Evolutionary conservation across 106 monocot species (phyloP).

Genomic region (Platanthera zijinensis): DNA sequence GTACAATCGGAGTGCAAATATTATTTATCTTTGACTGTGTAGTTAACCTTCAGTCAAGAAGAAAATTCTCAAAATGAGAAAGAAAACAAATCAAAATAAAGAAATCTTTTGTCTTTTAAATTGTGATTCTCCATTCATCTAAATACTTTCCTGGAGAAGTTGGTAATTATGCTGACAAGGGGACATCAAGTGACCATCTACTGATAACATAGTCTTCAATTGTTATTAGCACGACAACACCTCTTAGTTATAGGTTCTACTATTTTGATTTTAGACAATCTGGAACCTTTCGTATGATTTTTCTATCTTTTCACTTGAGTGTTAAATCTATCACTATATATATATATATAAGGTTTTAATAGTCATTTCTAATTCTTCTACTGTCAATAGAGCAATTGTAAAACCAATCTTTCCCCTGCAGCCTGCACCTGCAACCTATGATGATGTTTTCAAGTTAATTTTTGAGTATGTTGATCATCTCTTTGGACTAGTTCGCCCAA

Average conservation of each 20-base stretch:
- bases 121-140: background rate
- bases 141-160: background rate
- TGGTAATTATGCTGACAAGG: background rate
- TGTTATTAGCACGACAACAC: background rate
- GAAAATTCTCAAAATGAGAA: background rate
- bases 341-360: background rate
- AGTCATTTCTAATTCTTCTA: background rate
- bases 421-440: slow-evolving; percentile 73
- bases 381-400: background rate
- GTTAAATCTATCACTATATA: background rate
- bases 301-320: background rate
- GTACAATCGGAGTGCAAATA: background rate
- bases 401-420: slow-evolving; percentile 25
- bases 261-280: background rate
- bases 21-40: background rate
- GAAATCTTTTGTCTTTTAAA: background rate
- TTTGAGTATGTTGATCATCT: slow-evolving; percentile 89
- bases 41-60: background rate
- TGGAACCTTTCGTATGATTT: background rate
- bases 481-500: slow-evolving; percentile 74
- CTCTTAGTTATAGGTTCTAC: background rate
- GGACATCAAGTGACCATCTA: background rate
- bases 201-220: background rate
- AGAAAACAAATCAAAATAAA: background rate
- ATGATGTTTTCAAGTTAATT: slow-evolving; percentile 83